A percentile compares a stretch with the other conserved stretches of the same genome.
Evolutionary conservation across 1,284 basidiomycete species (phyloP).

Genomic region (Ganoderma sinense): DNA sequence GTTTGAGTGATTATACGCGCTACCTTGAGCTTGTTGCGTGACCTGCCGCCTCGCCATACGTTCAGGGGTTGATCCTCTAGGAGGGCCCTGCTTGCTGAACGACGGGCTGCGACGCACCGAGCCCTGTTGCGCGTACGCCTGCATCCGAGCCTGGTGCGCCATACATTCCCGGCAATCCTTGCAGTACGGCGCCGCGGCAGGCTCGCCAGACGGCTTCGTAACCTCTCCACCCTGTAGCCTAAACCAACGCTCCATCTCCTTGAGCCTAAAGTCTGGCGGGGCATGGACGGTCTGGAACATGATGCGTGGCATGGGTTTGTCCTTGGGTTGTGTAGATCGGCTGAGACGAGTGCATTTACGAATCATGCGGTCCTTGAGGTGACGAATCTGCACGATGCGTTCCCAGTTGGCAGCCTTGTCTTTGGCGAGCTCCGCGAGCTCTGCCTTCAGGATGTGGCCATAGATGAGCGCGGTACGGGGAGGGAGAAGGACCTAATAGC

Average conservation of each 20-base stretch:
- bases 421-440: slow-evolving; percentile 64
- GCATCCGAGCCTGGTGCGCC: slow-evolving; percentile 26
- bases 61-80: slow-evolving; percentile 20
- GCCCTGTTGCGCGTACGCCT: slow-evolving; percentile 23
- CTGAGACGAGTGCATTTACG: slow-evolving; percentile 73
- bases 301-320: slow-evolving; percentile 45
- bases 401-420: slow-evolving; percentile 65
- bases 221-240: slow-evolving; percentile 45
- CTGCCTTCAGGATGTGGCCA: slow-evolving; percentile 66
- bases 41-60: slow-evolving; percentile 26
- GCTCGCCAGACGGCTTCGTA: slow-evolving; percentile 30
- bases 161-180: slow-evolving; percentile 34
- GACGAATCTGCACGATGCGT: slow-evolving; percentile 73
- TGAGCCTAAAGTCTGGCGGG: slow-evolving; percentile 73
- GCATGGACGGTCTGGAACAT: slow-evolving; percentile 71
- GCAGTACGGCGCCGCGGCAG: slow-evolving; percentile 33
- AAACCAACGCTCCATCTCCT: slow-evolving; percentile 82
- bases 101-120: slow-evolving; percentile 28
- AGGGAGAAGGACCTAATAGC: slow-evolving; percentile 67
- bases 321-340: slow-evolving; percentile 46
- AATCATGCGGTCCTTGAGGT: slow-evolving; percentile 80
- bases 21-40: slow-evolving; percentile 13
- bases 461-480: slow-evolving; percentile 77
- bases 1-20: slow-evolving; percentile 19
- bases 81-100: slow-evolving; percentile 15